These are phyloP conservation scores for Casuarina cunninghamiana DNA, from an alignment of 306 rosid species.

Conservation along the genomic window DNA sequence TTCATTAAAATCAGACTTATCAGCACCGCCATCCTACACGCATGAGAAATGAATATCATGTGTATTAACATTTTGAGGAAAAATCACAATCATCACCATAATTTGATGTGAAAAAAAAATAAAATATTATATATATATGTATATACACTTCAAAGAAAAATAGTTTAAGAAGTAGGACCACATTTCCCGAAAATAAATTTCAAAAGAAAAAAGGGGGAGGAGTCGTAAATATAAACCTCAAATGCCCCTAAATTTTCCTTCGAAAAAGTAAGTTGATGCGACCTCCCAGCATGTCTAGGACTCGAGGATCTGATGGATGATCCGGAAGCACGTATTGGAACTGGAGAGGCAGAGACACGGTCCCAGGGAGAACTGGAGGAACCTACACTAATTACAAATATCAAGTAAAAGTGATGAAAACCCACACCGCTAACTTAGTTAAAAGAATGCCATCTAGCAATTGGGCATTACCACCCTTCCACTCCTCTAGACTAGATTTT, in stretches of 20 bases:
- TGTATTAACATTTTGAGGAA: not conserved
- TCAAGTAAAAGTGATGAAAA: slow-evolving; percentile 16
- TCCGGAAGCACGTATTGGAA: slow-evolving; percentile 93
- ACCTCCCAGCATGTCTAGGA: slow-evolving; percentile 60
- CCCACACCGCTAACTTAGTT: not conserved
- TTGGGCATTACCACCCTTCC: too few species aligned
- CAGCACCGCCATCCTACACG: slow-evolving; percentile 60
- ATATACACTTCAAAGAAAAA: not conserved
- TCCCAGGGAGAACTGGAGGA: slow-evolving; percentile 88
- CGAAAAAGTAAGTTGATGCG: slow-evolving; percentile 57
- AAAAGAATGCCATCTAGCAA: too few species aligned
- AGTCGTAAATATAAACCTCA: slow-evolving; percentile 45
- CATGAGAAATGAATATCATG: slow-evolving; percentile 18
- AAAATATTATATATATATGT: too few species aligned
- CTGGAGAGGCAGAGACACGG: slow-evolving; percentile 84
- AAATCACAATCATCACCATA: slow-evolving; percentile 6
- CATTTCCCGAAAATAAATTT: not conserved
- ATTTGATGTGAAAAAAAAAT: not conserved
- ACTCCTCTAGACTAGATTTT: too few species aligned
- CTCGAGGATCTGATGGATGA: slow-evolving; percentile 64
- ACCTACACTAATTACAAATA: slow-evolving; percentile 47
- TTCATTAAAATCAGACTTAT: slow-evolving; percentile 45
- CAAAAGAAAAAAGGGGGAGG: not conserved
- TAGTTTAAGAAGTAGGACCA: not conserved
- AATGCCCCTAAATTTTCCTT: slow-evolving; percentile 43